A percentile compares a stretch with the other conserved stretches of the same genome.
phyloP scores from a whole-genome alignment of 164 flowering plant species.

The Stephania cephalantha region DNA sequence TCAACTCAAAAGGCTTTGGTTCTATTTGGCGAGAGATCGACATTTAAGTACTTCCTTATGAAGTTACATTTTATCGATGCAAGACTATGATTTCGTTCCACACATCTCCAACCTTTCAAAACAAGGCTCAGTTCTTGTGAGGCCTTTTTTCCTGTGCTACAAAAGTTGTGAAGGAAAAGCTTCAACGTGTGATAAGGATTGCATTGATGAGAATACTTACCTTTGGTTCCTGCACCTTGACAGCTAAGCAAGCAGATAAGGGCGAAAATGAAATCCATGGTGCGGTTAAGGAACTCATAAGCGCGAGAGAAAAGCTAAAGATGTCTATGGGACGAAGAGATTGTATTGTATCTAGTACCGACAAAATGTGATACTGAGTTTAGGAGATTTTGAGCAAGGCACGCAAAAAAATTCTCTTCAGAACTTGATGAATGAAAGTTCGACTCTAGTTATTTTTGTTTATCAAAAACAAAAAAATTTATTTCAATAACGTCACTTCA shows the following conservation, averaged over 20 bases:
- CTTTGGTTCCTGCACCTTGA: conserved; percentile 35
- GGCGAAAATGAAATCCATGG: conserved; percentile 29
- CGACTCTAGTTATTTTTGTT: neutral
- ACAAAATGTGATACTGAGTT: conserved; percentile 7
- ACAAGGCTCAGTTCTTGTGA: neutral
- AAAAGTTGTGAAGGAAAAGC: conserved; percentile 14
- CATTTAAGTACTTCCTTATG: too few species aligned
- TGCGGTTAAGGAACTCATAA: conserved; percentile 48
- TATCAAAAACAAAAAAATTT: neutral
- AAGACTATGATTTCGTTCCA: too few species aligned
- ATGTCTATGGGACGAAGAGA: conserved; percentile 32
- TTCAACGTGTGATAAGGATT: conserved; percentile 12
- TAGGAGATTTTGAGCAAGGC: conserved; percentile 6
- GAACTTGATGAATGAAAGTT: neutral
- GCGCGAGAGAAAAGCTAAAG: conserved; percentile 42
- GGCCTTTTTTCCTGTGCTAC: neutral
- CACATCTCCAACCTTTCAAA: neutral
- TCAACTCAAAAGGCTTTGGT: too few species aligned
- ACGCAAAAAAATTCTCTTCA: neutral
- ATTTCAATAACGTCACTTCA: neutral
- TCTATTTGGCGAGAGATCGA: too few species aligned
- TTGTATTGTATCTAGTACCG: conserved; percentile 4
- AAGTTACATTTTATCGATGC: too few species aligned
- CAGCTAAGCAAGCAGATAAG: conserved; percentile 16
- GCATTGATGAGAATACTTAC: conserved; percentile 21